Conservation (phyloP, 805 yeast genomes). For the Cyberlindnera mrakii region DNA sequence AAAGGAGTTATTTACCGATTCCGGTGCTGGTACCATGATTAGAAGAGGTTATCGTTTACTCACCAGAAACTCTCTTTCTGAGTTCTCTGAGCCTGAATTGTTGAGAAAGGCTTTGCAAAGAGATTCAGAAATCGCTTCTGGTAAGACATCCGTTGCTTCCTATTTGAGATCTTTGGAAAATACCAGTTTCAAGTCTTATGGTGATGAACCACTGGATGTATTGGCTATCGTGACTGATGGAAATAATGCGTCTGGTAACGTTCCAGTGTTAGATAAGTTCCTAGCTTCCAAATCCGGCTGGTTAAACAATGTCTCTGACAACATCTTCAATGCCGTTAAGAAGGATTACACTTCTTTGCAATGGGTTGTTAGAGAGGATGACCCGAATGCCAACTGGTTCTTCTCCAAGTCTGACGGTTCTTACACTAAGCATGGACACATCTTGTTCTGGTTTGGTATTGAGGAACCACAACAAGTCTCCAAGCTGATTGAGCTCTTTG, state of each 20-base stretch:
- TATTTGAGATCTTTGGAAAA: constrained; percentile 70
- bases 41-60: constrained; percentile 92
- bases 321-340: constrained; percentile 76
- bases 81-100: constrained; percentile 67
- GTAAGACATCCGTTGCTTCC: constrained; percentile 69
- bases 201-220: constrained; percentile 95
- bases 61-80: constrained; percentile 61
- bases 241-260: constrained; percentile 27
- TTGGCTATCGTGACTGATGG: constrained; percentile 73
- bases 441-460: constrained; percentile 93
- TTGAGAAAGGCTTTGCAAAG: constrained; percentile 71
- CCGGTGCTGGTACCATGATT: constrained; percentile 98
- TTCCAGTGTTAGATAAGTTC: constrained; percentile 78
- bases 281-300: constrained; percentile 87
- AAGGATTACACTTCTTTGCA: constrained; percentile 69
- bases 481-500: constrained; percentile 54
- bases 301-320: constrained; percentile 96
- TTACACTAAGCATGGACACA: constrained; percentile 79
- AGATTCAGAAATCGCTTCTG: constrained; percentile 69
- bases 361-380: constrained; percentile 90
- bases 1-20: constrained; percentile 95
- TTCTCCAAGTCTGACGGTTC: constrained; percentile 94
- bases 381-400: constrained; percentile 86
- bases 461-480: constrained; percentile 55
- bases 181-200: constrained; percentile 65